Evolutionary conservation across 345 rosid species (phyloP).

Genomic region (Corchorus olitorius): DNA sequence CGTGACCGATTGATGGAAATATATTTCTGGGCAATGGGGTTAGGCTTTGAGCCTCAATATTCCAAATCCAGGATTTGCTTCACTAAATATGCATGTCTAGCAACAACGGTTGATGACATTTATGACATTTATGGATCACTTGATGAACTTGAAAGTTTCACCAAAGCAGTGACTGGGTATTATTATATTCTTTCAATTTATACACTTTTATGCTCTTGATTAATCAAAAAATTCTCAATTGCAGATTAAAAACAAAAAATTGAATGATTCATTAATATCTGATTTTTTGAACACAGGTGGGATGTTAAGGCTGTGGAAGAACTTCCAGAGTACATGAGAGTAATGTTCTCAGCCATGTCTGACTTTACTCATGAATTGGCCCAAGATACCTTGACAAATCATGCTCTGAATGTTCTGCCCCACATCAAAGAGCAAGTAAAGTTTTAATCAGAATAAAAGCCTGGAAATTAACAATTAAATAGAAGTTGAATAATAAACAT

Average conservation of each 20-base stretch:
- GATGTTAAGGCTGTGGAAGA: not conserved
- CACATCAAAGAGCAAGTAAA: constrained; percentile 12
- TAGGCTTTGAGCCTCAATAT: constrained; percentile 32
- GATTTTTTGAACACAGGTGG: not conserved
- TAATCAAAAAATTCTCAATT: too few species aligned
- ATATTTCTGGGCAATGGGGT: constrained; percentile 44
- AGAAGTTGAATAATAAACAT: too few species aligned
- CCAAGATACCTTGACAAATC: not conserved
- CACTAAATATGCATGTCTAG: constrained; percentile 35
- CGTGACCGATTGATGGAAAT: constrained; percentile 51
- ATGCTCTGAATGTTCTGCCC: constrained; percentile 8
- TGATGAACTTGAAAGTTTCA: constrained; percentile 47
- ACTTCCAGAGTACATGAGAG: constrained; percentile 16
- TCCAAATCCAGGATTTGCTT: constrained; percentile 30
- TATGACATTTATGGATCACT: constrained; percentile 45
- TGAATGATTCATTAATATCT: not conserved
- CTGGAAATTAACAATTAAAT: not conserved
- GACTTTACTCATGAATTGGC: constrained; percentile 10
- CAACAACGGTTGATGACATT: constrained; percentile 43
- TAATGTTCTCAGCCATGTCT: constrained; percentile 10
- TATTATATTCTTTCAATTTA: not conserved
- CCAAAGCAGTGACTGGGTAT: constrained; percentile 37
- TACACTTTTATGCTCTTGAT: not conserved
- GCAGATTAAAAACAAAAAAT: not conserved
- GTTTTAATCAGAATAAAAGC: not conserved